These are phyloP conservation scores for Liriodendron chinense DNA, from an alignment of 164 flowering plant genomes.

Conservation along the genomic window DNA sequence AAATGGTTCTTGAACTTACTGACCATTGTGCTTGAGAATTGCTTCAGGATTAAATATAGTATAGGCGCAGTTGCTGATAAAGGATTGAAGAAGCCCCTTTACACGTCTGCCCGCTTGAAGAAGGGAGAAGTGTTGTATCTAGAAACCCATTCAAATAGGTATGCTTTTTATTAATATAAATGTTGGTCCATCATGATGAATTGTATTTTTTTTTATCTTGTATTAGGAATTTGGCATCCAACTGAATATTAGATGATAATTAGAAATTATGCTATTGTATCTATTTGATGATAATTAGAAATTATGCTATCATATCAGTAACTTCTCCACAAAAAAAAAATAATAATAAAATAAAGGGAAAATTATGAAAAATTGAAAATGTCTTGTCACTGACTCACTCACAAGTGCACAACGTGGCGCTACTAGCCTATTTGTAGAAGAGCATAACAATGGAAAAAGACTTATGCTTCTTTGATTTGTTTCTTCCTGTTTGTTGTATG, in stretches of 20 bases:
- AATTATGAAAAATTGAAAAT: too few species aligned
- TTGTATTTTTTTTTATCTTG: too few species aligned
- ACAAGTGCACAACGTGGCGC: neutral
- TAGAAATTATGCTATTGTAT: too few species aligned
- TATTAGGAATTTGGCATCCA: neutral
- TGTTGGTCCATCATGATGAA: neutral
- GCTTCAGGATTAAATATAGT: slow-evolving; percentile 84
- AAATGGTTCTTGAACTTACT: slow-evolving; percentile 11
- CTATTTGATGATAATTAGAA: too few species aligned
- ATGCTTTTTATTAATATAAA: slow-evolving; percentile 5
- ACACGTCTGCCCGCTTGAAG: slow-evolving; percentile 94
- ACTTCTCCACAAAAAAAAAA: too few species aligned
- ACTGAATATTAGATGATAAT: neutral
- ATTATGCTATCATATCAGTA: too few species aligned
- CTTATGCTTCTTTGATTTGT: neutral
- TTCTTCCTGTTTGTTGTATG: neutral
- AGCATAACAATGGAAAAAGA: neutral
- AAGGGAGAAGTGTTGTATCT: slow-evolving; percentile 94
- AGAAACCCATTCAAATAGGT: slow-evolving; percentile 93
- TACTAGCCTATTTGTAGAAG: neutral
- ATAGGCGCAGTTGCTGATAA: slow-evolving; percentile 94
- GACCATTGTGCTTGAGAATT: slow-evolving; percentile 9
- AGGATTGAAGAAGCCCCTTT: slow-evolving; percentile 86
- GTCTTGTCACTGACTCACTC: neutral
- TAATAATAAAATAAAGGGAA: too few species aligned